Base-by-base conservation (phyloP, 331 rosid species). In the Quercus phellos region DNA sequence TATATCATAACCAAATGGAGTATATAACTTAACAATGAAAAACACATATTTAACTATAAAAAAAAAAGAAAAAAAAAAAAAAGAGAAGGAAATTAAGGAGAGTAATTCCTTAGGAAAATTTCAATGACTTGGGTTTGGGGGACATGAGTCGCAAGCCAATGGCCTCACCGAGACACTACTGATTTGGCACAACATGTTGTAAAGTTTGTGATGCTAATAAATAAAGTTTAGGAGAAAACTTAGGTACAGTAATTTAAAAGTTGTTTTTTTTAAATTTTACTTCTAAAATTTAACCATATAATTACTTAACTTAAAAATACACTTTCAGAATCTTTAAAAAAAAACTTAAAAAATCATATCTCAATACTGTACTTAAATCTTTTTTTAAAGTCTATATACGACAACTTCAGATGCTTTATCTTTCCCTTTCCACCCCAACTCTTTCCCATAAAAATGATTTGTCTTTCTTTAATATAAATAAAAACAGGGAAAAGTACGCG, bases 221-320 rank as follows among this genome's bases (percentile, higher is more conserved):
- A 38, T 8, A 38, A 38, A 6, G 9, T 35, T 0, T 35, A 34
- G 2, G 0, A 6, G 0, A 35, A 35, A 35, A 6, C 0, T 35
- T 6, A 6, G 0, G 0, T 6, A 35, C 0, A 35, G 0, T 6
- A 35, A 0, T 0, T 35, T 35, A 35, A 0, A 35, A 1, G 0
- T 6, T 35, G 0, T 35, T 35, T 1, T 0, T 0, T 6, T 6
- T 6, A 35, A 35, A 0, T 35, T 35, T 0, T 0, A 0, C 0
- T 35, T 0, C 1, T 35, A 35, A 6, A 0, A 35, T 35, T 38
- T 0, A 38, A 0, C 0, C 0, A 8, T 38, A 0, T 1, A 0
- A 0, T 0, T 35, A 35, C 0, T 35, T 6, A 6, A 35, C 0
- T 35, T 35, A 6, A 35, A 34, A 34, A 34, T 1, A 34, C 0